phyloP scores from a whole-genome alignment of 768 basidiomycete genomes.

The Termitomyces sp. region DNA sequence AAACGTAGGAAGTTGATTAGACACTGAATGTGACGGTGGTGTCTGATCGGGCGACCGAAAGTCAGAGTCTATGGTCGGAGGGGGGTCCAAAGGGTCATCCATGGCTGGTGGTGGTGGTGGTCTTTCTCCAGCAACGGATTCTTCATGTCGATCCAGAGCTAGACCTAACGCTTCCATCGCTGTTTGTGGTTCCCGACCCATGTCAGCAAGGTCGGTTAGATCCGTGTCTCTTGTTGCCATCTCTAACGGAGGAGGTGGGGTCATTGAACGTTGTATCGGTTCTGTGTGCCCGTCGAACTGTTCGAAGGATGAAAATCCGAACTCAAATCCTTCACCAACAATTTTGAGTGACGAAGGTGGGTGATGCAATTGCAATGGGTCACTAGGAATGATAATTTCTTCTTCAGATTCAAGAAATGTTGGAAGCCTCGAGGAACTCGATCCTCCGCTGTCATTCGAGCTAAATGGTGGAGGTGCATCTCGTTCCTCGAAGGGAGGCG shows the following conservation, averaged over 20 bases:
- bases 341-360: slow-evolving; percentile 32
- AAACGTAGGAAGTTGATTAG: slow-evolving; percentile 25
- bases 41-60: slow-evolving; percentile 47
- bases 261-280: slow-evolving; percentile 53
- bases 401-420: slow-evolving; percentile 79
- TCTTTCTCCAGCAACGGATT: slow-evolving; percentile 28
- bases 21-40: slow-evolving; percentile 26
- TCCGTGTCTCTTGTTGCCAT: slow-evolving; percentile 69
- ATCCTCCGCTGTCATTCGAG: slow-evolving; percentile 45
- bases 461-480: slow-evolving; percentile 77
- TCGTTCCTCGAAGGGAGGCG: slow-evolving; percentile 82
- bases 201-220: slow-evolving; percentile 58
- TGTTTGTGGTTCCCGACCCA: slow-evolving; percentile 41
- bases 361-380: slow-evolving; percentile 25
- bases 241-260: slow-evolving; percentile 74
- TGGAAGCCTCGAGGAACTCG: slow-evolving; percentile 56
- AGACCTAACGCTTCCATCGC: slow-evolving; percentile 54
- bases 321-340: slow-evolving; percentile 69
- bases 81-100: slow-evolving; percentile 86
- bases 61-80: slow-evolving; percentile 82
- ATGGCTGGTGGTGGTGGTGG: slow-evolving; percentile 75
- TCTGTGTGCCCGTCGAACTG: slow-evolving; percentile 83
- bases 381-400: slow-evolving; percentile 63
- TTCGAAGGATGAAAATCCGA: slow-evolving; percentile 64
- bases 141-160: slow-evolving; percentile 46